Base-by-base conservation (phyloP, 352 stramenopile genomes). In the Phytopythium kandeliae region DNA sequence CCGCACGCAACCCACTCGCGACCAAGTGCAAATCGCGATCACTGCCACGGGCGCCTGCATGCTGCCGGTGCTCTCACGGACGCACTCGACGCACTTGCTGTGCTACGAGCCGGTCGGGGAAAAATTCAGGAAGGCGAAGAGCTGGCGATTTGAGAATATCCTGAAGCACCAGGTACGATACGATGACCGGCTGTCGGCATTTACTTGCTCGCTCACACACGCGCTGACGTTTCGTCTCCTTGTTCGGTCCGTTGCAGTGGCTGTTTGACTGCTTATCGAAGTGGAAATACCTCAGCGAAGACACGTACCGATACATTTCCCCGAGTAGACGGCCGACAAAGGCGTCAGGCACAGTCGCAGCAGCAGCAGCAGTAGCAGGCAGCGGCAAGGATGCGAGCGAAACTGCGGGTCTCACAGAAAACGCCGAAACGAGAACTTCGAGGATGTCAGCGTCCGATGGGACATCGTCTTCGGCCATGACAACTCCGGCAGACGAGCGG, bases 81-180 rank as follows among this genome's bases (percentile, higher is more conserved):
- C 77, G 2, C 78, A 95, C 54, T 92, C 85, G 0, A 93, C 82
- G 17, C 85, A 95, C 40, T 57, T 95, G 40, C 54, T 95, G 8
- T 93, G 82, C 51, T 78, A 78, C 45, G 85, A 92, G 67, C 57
- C 74, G 1, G 77, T 68, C 12, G 85, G 85, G 15, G 85, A 95
- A 43, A 95, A 95, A 49, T 95, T 82, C 62, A 88, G 93, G 60
- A 89, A 86, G 49, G 78, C 85, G 10, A 53, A 89, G 48, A 89
- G 75, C 48, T 95, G 85, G 85, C 62, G 68, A 40, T 87, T 91
- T 33, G 58, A 82, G 21, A 92, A 95, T 50, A 78, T 95, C 25
- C 63, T 93, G 48, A 80, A 67, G 28, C 78, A 86, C 26, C 71
- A 95, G 73, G 84, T 94, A 65, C n/a, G 63, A 54, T 16, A 25